Conservation (phyloP, 495 filamentous ascomycete species). For the Arthonia radiata region DNA sequence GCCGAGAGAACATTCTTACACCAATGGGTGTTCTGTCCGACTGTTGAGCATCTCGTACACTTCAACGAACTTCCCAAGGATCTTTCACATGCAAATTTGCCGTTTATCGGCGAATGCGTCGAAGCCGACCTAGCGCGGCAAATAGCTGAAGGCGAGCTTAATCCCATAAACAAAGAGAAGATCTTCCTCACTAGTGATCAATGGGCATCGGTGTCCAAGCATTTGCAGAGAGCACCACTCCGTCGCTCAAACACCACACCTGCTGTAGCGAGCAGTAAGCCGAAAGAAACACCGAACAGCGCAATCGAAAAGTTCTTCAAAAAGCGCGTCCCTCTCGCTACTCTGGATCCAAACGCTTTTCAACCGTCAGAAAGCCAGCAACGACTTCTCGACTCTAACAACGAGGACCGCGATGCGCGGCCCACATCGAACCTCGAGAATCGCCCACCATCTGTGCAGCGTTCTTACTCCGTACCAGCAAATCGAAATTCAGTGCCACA, state of each 20-base stretch:
- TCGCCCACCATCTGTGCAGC: no score
- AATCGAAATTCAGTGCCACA: no score
- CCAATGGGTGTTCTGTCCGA: constrained; percentile 79
- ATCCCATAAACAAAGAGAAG: constrained; percentile 65
- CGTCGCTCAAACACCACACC: constrained; percentile 5
- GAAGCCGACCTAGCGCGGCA: constrained; percentile 41
- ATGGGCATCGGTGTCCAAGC: constrained; percentile 16
- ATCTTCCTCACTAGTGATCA: constrained; percentile 22
- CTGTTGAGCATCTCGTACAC: constrained; percentile 40
- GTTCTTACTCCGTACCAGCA: no score
- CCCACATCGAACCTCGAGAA: no score
- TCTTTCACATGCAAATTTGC: constrained; percentile 36
- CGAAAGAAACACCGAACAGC: constrained; percentile 16
- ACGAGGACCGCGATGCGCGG: no score
- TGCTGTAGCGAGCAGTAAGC: constrained; percentile 3
- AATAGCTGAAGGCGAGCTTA: constrained; percentile 62
- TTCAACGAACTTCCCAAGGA: constrained; percentile 35
- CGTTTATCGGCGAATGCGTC: constrained; percentile 54
- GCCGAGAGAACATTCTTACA: constrained; percentile 85
- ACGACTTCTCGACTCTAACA: constrained; percentile 28
- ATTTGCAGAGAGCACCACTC: constrained; percentile 12
- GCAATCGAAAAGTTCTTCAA: constrained; percentile 63
- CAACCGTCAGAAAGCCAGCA: constrained; percentile 44
- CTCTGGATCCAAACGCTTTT: constrained; percentile 72
- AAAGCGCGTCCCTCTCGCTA: constrained; percentile 52